These are phyloP conservation scores for Handroanthus guayacan DNA, from an alignment of 257 asterid genomes.

Conservation along the genomic window DNA sequence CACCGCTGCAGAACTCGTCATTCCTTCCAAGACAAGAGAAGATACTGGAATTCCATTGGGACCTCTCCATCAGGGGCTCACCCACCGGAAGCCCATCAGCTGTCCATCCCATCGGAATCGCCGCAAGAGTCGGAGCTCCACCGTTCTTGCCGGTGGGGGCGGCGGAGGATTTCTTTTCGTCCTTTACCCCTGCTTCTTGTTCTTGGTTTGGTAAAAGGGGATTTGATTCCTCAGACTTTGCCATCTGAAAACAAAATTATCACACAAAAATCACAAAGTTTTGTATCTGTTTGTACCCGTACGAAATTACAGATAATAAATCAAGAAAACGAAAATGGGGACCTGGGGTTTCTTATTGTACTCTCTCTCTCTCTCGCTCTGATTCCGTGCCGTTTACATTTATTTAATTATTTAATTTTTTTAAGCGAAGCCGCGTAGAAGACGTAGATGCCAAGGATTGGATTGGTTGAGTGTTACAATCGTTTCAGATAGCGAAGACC, in stretches of 20 bases:
- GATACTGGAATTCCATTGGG: constrained; percentile 62
- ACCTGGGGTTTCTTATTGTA: neutral
- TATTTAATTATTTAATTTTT: constrained; percentile 3
- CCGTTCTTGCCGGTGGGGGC: constrained; percentile 38
- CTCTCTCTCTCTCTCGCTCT: neutral
- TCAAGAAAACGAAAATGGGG: neutral
- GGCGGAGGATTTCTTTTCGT: constrained; percentile 43
- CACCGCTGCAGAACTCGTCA: constrained; percentile 73
- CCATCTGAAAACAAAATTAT: constrained; percentile 48
- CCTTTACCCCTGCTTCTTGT: constrained; percentile 35
- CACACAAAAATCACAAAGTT: neutral
- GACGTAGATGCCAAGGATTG: neutral
- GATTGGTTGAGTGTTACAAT: neutral
- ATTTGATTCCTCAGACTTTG: constrained; percentile 62
- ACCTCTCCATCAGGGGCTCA: constrained; percentile 50
- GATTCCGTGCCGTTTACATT: neutral
- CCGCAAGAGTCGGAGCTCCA: constrained; percentile 39
- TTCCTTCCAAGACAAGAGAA: constrained; percentile 62
- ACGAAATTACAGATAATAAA: constrained; percentile 19
- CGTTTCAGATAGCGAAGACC: neutral
- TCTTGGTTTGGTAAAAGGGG: constrained; percentile 65
- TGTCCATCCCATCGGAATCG: constrained; percentile 68
- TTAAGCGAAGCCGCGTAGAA: constrained; percentile 11
- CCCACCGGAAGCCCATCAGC: constrained; percentile 80
- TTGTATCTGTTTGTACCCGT: neutral